A percentile compares a stretch with the other conserved stretches of the same genome.
Evolutionary conservation across 1,139 yeast genomes (phyloP).

Genomic region (Pichia sp.): DNA sequence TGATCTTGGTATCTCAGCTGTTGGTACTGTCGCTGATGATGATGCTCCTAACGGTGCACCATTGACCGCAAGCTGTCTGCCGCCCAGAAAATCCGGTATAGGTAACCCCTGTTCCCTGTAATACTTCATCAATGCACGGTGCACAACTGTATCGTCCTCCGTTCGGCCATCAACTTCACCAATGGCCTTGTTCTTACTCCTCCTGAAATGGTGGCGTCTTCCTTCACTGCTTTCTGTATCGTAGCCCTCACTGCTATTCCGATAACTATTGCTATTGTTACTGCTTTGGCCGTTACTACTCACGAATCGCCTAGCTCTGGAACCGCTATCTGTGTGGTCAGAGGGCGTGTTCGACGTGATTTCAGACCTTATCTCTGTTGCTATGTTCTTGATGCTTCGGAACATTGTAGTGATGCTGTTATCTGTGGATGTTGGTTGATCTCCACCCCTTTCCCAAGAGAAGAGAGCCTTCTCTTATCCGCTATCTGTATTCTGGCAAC

Average conservation of each 20-base stretch:
- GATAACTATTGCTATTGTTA: not conserved
- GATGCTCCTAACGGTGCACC: too few species aligned
- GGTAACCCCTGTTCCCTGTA: conserved; percentile 18
- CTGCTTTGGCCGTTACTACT: not conserved
- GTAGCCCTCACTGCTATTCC: not conserved
- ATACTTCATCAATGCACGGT: conserved; percentile 23
- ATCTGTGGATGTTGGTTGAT: too few species aligned
- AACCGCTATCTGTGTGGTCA: not conserved
- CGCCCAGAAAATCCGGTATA: conserved; percentile 24
- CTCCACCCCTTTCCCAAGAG: too few species aligned
- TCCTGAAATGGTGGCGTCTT: not conserved
- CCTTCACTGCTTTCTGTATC: not conserved
- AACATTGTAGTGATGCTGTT: too few species aligned
- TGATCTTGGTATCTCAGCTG: not conserved
- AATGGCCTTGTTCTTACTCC: not conserved
- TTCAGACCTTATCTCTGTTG: conserved; percentile 6
- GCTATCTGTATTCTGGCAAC: too few species aligned
- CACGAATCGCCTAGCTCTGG: conserved; percentile 3
- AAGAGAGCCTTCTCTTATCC: too few species aligned
- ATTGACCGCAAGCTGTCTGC: too few species aligned
- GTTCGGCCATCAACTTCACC: conserved; percentile 25
- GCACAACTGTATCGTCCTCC: conserved; percentile 26
- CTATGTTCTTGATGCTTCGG: conserved; percentile 6
- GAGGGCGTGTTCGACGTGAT: not conserved
- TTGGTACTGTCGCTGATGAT: not conserved